Conservation (phyloP, 306 rosid genomes). For the Erythrophleum fordii region DNA sequence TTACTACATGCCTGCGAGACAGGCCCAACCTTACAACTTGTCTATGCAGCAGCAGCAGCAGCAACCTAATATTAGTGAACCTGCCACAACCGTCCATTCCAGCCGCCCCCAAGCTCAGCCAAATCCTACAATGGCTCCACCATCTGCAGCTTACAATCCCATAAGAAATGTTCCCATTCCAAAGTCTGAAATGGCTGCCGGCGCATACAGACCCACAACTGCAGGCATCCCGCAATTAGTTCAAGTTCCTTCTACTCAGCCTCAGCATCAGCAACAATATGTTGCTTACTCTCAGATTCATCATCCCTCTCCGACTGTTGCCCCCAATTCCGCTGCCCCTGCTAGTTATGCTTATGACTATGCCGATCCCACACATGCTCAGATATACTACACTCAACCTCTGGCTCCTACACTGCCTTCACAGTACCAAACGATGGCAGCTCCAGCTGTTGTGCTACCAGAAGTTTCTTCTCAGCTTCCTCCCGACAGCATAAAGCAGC, state of each 20-base stretch:
- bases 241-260: conserved; percentile 66
- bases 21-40: conserved; percentile 63
- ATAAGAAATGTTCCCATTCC: conserved; percentile 53
- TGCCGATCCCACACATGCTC: conserved; percentile 56
- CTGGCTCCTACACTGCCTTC: conserved; percentile 58
- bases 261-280: conserved; percentile 61
- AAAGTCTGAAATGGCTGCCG: conserved; percentile 58
- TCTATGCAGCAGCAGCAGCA: conserved; percentile 53
- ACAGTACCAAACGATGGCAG: conserved; percentile 76
- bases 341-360: conserved; percentile 61
- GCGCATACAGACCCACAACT: conserved; percentile 57
- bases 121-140: conserved; percentile 50
- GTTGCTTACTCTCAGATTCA: conserved; percentile 68
- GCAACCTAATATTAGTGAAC: conserved; percentile 49
- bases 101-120: conserved; percentile 59
- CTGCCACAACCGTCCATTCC: conserved; percentile 47
- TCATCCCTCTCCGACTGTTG: conserved; percentile 67
- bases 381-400: conserved; percentile 65
- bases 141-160: conserved; percentile 57
- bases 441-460: conserved; percentile 49
- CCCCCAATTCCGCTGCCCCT: conserved; percentile 51
- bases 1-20: conserved; percentile 71
- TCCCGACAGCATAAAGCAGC: conserved; percentile 66
- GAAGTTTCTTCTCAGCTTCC: conserved; percentile 69
- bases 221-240: conserved; percentile 62